Evolutionary conservation across 208 protist species (phyloP), one percentile per base, ranked within the genome.

Genomic region (Trypanosoma avium): DNA sequence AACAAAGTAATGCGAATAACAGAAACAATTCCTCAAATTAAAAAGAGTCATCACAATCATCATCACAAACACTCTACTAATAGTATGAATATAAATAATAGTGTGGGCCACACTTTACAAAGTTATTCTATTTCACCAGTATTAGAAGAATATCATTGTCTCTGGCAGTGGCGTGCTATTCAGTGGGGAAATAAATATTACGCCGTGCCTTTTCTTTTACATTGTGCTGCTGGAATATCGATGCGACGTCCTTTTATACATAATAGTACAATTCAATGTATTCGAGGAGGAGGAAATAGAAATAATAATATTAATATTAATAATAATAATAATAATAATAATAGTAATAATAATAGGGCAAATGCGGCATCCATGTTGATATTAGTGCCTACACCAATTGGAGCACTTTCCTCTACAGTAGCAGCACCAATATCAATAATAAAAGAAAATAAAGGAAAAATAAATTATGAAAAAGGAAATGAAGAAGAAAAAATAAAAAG

Each of bases 91-190:
- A 46, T 55, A 7, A 35, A 33, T 40, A 35, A 21, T n/a, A 55
- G 64, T 0, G 32, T 40, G 26, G 42, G 29, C n/a, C 46, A 63
- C 7, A 10, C 4, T 19, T 45, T 35, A 8, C 49, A 63, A 43
- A 24, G 35, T 2, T 33, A n/a, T n/a, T n/a, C n/a, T n/a, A n/a
- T 83, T 0, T 92, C 86, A 4, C 75, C 82, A 3, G 79, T 92
- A 36, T 81, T 81, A 47, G 69, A 76, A 65, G 60, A 70, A 36
- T 12, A 32, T 29, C 70, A 76, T 4, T 76, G 66, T 27, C 75
- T 89, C 22, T 92, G 86, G 82, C 86, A 92, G 58, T 92, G 86
- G 82, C 82, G 86, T 10, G 60, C 82, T 10, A 54, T 87, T 10
- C 3, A 40, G 2, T 66, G 57, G 24, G 30, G 57, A 10, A 26